Evolutionary conservation across 169 alveolate genomes (phyloP), one percentile per base, ranked within the genome.

Genomic region (Plasmodium gonderi): DNA sequence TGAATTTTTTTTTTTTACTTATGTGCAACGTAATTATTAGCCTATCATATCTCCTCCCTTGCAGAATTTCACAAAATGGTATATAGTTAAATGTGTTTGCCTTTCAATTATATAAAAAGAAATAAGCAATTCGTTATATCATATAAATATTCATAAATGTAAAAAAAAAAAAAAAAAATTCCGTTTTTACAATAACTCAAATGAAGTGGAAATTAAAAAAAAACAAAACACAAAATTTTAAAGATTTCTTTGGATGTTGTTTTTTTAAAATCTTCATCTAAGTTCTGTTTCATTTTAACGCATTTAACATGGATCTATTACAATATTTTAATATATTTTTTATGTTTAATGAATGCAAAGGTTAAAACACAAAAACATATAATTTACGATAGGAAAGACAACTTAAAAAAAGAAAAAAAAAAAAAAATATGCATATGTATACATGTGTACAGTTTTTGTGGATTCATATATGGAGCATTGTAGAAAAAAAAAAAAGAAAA

Each of bases 301-400:
- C 14, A 51, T 47, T 2, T 31, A 23, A 54, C 23, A 17, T 54
- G 69, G n/a, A 54, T 54, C 33, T 54, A 33, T 78, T 78, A 49
- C 31, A 45, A 17, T 49, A 78, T 78, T 29, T 12, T 20, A 26
- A 45, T 78, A 36, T 45, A 68, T 78, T 17, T 45, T 26, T 20
- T 45, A n/a, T 78, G 1, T 49, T 49, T 26, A 12, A 14, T 78
- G 26, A 29, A 29, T 11, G 49, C 17, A 51, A 38, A 45, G 17
- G 38, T 78, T 45, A 78, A 47, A 78, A 78, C 38, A 78, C 87
- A 78, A 31, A 78, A 80, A 80, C 77, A 80, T 65, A 80, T 80
- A 64, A 64, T 64, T 17, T 64, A 80, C 33, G 79, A 5, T 64
- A 49, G 64, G n/a, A 64, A 80, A 11, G 60, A 54, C 68, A 64